These are phyloP conservation scores for Xylaria acuta DNA, from an alignment of 495 filamentous ascomycete genomes.

Conservation along the genomic window DNA sequence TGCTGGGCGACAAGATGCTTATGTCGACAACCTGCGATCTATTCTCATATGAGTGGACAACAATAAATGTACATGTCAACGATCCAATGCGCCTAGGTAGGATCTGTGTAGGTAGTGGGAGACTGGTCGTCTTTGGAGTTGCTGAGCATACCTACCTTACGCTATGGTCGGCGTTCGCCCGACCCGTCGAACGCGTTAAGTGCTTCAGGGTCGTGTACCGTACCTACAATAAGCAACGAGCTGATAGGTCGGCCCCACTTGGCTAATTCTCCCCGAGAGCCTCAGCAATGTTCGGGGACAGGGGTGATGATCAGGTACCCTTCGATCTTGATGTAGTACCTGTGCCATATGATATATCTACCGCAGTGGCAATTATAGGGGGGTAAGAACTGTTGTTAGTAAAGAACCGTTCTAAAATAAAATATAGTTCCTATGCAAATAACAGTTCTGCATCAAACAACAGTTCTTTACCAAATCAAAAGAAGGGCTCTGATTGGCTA, in stretches of 20 bases:
- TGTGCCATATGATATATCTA: background rate
- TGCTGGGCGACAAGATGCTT: background rate
- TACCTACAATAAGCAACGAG: background rate
- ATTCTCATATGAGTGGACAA: background rate
- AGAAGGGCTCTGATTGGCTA: too few species aligned
- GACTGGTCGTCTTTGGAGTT: conserved; percentile 8
- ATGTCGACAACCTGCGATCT: background rate
- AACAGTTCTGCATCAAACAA: too few species aligned
- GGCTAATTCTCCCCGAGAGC: conserved; percentile 7
- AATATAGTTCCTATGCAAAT: too few species aligned
- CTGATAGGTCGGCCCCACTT: conserved; percentile 5
- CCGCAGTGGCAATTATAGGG: too few species aligned
- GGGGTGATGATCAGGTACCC: background rate
- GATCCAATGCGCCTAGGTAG: background rate
- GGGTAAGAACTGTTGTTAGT: too few species aligned
- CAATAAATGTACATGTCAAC: background rate
- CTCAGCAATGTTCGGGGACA: conserved; percentile 5
- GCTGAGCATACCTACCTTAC: background rate
- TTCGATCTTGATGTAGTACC: background rate
- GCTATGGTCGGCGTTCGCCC: background rate
- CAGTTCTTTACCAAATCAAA: too few species aligned
- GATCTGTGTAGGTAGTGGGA: background rate
- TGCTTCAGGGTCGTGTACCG: conserved; percentile 13
- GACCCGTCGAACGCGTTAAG: conserved; percentile 21
- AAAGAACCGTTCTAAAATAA: too few species aligned